Evolutionary conservation across 768 basidiomycete genomes (phyloP).

Genomic region (Pulveroboletus sp.): DNA sequence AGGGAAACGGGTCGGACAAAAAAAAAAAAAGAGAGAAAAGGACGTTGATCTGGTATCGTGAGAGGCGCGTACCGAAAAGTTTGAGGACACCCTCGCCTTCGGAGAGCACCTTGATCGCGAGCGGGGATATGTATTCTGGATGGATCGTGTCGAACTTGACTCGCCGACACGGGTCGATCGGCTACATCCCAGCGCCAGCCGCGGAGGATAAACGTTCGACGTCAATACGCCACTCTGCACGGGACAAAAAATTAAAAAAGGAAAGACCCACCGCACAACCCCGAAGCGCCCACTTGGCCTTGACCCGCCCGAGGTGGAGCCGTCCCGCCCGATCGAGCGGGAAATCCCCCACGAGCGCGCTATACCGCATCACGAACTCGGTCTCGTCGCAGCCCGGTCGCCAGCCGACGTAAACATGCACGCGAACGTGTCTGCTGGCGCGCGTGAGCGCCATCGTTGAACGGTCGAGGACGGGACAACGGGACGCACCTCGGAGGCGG

Average conservation of each 20-base stretch:
- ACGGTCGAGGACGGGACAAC: not conserved
- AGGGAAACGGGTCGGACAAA: not conserved
- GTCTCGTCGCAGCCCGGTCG: slow-evolving; percentile 26
- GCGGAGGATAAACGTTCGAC: no score
- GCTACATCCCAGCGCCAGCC: not conserved
- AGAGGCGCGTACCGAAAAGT: slow-evolving; percentile 27
- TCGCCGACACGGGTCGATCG: slow-evolving; percentile 22
- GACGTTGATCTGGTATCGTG: no score
- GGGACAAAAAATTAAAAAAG: not conserved
- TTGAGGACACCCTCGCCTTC: slow-evolving; percentile 26
- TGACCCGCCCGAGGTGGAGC: slow-evolving; percentile 15
- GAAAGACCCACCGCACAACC: slow-evolving; percentile 21
- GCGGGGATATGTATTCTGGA: slow-evolving; percentile 25
- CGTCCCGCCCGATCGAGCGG: slow-evolving; percentile 23
- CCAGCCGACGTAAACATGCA: slow-evolving; percentile 31
- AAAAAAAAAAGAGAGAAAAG: not conserved
- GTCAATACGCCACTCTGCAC: no score
- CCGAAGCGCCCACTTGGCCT: slow-evolving; percentile 21
- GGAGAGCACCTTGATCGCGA: slow-evolving; percentile 26
- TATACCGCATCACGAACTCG: slow-evolving; percentile 25
- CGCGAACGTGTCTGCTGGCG: slow-evolving; percentile 26
- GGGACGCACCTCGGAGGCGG: slow-evolving; percentile 16
- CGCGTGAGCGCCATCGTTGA: not conserved
- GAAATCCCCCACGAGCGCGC: slow-evolving; percentile 27
- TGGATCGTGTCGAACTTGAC: slow-evolving; percentile 18